These are phyloP conservation scores for Fagus crenata DNA, from an alignment of 306 rosid genomes.

Conservation along the genomic window DNA sequence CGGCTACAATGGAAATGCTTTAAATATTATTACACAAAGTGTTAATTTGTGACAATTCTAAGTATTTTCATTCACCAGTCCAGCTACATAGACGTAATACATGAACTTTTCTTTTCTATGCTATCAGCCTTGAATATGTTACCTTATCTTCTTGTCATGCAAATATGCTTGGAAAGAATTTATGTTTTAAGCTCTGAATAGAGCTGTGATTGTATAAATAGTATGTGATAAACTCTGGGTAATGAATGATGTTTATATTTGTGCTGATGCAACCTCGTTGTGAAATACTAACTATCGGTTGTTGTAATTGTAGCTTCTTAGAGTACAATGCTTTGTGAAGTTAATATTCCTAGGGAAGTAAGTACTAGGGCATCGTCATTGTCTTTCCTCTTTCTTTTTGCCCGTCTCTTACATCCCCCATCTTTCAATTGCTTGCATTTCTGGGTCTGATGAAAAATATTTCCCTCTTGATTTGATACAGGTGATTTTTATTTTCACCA, in stretches of 20 bases:
- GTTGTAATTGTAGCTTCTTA: not conserved
- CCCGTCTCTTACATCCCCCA: not conserved
- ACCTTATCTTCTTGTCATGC: not conserved
- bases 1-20: not conserved
- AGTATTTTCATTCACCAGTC: not conserved
- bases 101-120: not conserved
- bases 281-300: not conserved
- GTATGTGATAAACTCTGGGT: not conserved
- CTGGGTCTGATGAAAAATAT: not conserved
- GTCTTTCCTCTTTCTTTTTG: not conserved
- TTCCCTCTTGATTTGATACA: conserved; percentile 10
- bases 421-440: not conserved
- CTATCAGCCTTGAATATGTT: not conserved
- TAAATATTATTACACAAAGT: not conserved
- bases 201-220: not conserved
- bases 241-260: not conserved
- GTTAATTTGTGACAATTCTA: not conserved
- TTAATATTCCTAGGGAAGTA: not conserved
- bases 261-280: not conserved
- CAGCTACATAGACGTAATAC: not conserved
- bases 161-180: not conserved
- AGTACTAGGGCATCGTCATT: not conserved
- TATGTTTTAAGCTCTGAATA: not conserved
- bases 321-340: not conserved
- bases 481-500: conserved; percentile 16